phyloP scores from a whole-genome alignment of 441 rosid genomes.

The Dalechampia spathulata region DNA sequence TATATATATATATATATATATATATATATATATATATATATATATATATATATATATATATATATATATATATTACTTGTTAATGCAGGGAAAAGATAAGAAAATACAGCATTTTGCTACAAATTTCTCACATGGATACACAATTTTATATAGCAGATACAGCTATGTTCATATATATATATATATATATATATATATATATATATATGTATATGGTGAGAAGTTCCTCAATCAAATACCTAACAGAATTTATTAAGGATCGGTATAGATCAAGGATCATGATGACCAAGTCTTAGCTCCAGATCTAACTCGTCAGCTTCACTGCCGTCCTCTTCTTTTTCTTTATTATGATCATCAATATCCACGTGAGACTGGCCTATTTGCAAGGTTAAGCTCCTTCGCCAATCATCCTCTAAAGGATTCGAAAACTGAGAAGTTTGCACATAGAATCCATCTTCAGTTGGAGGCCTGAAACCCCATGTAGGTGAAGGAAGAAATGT shows the following conservation, averaged over 20 bases:
- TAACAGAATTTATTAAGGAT: background rate
- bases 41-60: too few relatives aligned
- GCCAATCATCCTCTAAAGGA: slow-evolving; percentile 29
- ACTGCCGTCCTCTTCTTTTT: slow-evolving; percentile 16
- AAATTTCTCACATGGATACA: too few relatives aligned
- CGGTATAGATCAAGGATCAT: too few relatives aligned
- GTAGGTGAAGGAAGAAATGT: slow-evolving; percentile 22
- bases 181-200: too few relatives aligned
- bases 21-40: too few relatives aligned
- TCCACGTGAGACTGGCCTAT: slow-evolving; percentile 24
- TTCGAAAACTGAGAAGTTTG: slow-evolving; percentile 21
- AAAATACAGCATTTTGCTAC: too few relatives aligned
- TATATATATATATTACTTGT: too few relatives aligned
- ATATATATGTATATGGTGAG: background rate
- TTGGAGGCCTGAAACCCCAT: slow-evolving; percentile 25
- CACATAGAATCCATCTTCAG: slow-evolving; percentile 15
- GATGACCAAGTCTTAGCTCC: slow-evolving; percentile 85
- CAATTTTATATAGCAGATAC: too few relatives aligned
- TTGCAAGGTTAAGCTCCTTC: slow-evolving; percentile 38
- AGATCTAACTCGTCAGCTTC: slow-evolving; percentile 50
- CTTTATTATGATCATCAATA: slow-evolving; percentile 16
- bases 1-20: too few relatives aligned
- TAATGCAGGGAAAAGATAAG: too few relatives aligned
- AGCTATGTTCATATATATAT: too few relatives aligned
- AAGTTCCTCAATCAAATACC: background rate